Evolutionary conservation across 371 early-diverging fungal genomes (phyloP).

Genomic region (Smittium culicis): DNA sequence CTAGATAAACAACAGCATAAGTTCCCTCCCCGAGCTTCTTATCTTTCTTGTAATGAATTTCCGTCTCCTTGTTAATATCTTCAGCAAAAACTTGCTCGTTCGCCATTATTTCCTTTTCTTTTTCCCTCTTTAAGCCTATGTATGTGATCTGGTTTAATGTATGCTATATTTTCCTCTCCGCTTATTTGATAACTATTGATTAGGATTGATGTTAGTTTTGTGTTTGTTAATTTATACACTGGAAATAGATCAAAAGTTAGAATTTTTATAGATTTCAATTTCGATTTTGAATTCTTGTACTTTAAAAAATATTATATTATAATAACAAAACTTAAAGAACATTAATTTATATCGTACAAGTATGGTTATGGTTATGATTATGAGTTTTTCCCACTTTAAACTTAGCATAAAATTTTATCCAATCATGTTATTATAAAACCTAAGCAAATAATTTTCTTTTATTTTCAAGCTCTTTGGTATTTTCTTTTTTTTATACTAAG

Average conservation of each 20-base stretch:
- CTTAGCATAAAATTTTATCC: too few species aligned
- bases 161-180: not conserved
- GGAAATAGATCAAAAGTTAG: not conserved
- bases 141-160: not conserved
- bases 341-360: too few species aligned
- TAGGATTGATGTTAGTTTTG: not conserved
- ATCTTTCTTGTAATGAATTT: constrained; percentile 58
- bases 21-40: constrained; percentile 90
- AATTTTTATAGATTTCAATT: not conserved
- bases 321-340: too few species aligned
- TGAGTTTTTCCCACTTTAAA: too few species aligned
- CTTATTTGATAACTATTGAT: not conserved
- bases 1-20: constrained; percentile 84
- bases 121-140: not conserved
- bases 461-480: too few species aligned
- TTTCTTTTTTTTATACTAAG: too few species aligned
- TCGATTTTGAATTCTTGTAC: too few species aligned
- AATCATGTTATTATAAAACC: too few species aligned
- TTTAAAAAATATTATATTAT: too few species aligned
- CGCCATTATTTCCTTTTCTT: too few species aligned
- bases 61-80: constrained; percentile 41
- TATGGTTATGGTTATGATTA: too few species aligned
- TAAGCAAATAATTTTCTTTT: too few species aligned
- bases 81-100: constrained; percentile 27
- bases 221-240: not conserved